Percentiles rank a stretch among this genome's conserved stretches.
These are phyloP conservation scores for Dillenia turbinata DNA, from an alignment of 164 flowering plant genomes.

Conservation along the genomic window DNA sequence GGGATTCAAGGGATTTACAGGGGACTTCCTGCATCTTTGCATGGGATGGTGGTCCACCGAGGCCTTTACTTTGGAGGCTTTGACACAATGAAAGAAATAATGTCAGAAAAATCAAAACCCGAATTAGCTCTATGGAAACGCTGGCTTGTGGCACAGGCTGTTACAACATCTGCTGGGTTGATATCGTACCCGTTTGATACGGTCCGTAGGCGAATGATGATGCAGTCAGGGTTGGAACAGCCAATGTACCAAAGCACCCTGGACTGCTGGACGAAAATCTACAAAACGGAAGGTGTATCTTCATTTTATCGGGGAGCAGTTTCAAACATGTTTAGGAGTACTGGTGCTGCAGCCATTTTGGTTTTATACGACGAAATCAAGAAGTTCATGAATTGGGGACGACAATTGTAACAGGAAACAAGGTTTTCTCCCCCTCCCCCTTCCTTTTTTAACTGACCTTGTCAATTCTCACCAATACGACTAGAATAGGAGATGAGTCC, in stretches of 20 bases:
- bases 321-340: constrained; percentile 90
- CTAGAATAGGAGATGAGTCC: too few species aligned
- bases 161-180: constrained; percentile 90
- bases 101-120: constrained; percentile 41
- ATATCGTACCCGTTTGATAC: constrained; percentile 92
- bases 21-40: constrained; percentile 94
- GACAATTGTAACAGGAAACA: constrained; percentile 28
- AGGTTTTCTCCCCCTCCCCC: too few species aligned
- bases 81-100: constrained; percentile 78
- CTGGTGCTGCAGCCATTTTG: constrained; percentile 91
- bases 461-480: too few species aligned
- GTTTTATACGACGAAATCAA: constrained; percentile 90
- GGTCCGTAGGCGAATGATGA: constrained; percentile 95
- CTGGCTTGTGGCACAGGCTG: constrained; percentile 88
- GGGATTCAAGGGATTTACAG: constrained; percentile 81
- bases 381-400: constrained; percentile 72
- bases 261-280: constrained; percentile 93
- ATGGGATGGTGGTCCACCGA: constrained; percentile 89
- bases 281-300: constrained; percentile 57
- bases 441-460: too few species aligned
- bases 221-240: constrained; percentile 82
- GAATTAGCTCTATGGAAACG: constrained; percentile 79
- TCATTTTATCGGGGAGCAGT: constrained; percentile 90
- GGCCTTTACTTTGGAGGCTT: constrained; percentile 98
- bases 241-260: constrained; percentile 66